Base-by-base conservation (phyloP, 768 basidiomycete species). In the Mycena metata region DNA sequence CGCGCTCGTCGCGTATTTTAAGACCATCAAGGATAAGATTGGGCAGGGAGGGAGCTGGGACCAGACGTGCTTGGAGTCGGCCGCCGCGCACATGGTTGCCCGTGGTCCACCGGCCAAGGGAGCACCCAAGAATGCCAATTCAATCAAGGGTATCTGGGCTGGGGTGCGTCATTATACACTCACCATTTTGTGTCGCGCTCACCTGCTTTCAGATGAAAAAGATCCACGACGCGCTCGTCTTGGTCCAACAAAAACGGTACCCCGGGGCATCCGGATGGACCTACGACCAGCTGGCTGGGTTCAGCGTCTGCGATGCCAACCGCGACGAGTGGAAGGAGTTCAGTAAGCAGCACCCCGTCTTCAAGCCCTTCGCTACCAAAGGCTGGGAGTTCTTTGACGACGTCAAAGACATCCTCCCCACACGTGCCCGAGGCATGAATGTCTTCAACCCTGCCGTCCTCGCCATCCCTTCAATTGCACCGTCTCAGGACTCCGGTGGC, bases 281-380 rank as follows among this genome's bases (percentile, higher is more conserved):
- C 33, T 61, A 61, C 26, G 60, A 61, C 64, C 55, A 58, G 8
- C 17, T 47, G 55, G 19, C 16, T 5, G 64, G 64, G 15, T 65
- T 65, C 55, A 65, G 64, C n/a, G 62, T 64, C 62, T 15, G 21
- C 19, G 54, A 55, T 12, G 43, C 23, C 45, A 65, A 65, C 24
- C 45, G 13, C n/a, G 52, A 30, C 6, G 64, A 5, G 19, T 65
- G 64, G 64, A 56, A 65, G 36, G 42, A 30, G n/a, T 58, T 65
- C 47, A 43, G 3, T 15, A 65, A 65, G 46, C 26, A 30, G 43
- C 64, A 65, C 55, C 10, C 43, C 2, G 24, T 65, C 45, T 65
- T 65, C 45, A 65, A 65, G 46, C 64, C 55, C 2, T 65, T 65
- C n/a, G 64, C 55, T 6, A 57, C 30, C 23, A 57, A 56, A 30